Evolutionary conservation across 192 early-diverging fungal species (phyloP).

Genomic region (Coemansia sp.): DNA sequence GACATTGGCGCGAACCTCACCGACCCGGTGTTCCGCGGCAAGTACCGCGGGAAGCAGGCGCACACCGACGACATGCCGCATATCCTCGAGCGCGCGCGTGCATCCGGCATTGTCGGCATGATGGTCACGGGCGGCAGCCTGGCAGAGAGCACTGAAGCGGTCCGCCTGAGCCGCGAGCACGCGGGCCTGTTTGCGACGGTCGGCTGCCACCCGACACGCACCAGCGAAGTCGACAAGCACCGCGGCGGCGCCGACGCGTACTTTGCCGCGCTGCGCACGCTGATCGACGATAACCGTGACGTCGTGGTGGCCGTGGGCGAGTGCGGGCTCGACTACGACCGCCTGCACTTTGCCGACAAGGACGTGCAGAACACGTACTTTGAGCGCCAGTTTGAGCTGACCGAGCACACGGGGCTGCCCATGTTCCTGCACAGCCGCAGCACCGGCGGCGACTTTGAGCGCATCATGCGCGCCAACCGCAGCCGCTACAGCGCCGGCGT

Average conservation of each 20-base stretch:
- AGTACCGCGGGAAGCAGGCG: constrained; percentile 74
- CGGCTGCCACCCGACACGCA: constrained; percentile 85
- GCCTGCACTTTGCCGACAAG: constrained; percentile 77
- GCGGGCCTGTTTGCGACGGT: constrained; percentile 67
- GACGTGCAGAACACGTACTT: constrained; percentile 78
- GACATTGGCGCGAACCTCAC: constrained; percentile 91
- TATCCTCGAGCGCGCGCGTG: constrained; percentile 64
- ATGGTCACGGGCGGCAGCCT: constrained; percentile 79
- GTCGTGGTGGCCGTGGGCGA: constrained; percentile 92
- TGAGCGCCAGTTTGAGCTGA: constrained; percentile 75
- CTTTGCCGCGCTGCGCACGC: constrained; percentile 52
- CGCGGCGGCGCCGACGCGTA: constrained; percentile 63
- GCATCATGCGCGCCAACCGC: constrained; percentile 60
- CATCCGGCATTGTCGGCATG: constrained; percentile 69
- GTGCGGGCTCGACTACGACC: constrained; percentile 93
- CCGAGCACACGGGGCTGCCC: constrained; percentile 73
- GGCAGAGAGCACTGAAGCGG: constrained; percentile 59
- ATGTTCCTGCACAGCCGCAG: constrained; percentile 93
- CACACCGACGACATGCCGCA: constrained; percentile 70
- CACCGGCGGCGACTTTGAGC: constrained; percentile 75
- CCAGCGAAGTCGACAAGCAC: constrained; percentile 64
- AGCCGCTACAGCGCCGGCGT: constrained; percentile 67
- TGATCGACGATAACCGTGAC: constrained; percentile 35
- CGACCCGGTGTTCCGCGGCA: constrained; percentile 80
- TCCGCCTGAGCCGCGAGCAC: constrained; percentile 56